Evolutionary conservation across 805 yeast species (phyloP), one percentile per base, ranked within the genome.

Genomic region (Hanseniaspora taiwanica): DNA sequence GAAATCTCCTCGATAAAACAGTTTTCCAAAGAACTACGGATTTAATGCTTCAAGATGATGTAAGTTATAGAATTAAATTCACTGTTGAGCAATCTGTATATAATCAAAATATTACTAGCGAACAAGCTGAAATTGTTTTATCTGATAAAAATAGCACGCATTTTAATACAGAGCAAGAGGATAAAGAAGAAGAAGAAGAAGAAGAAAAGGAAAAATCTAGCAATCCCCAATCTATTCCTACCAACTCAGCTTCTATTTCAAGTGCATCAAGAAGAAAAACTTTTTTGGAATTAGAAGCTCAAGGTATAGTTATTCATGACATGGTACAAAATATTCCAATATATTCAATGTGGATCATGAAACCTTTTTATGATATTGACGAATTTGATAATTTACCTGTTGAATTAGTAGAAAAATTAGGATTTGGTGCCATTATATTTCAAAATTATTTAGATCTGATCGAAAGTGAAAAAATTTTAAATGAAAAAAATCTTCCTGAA

Each of bases 331-430:
- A 69, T 13, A 54, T 69, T 27, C 87, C 89, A 1, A 66, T 80
- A 0, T 93, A 85, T 56, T 77, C 95, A 1, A 82, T 91, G 82
- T 89, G 97, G 97, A 76, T 89, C 3, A 68, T 91, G 5, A 79
- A 82, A 50, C 94, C 93, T 2, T 80, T 78, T 58, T 63, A 68
- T 3, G 79, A 78, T 29, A 63, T 81, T 3, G 73, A 76, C 40
- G 67, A 71, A 3, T 60, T 79, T 20, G 75, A 76, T 39, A 79
- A 81, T 40, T 61, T 89, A 31, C 94, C 96, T 0, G 66, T 64
- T 9, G 72, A 71, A 18, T 65, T 91, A 21, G 72, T 78, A n/a
- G 75, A 79, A 43, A 70, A 79, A 21, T 66, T 91, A 6, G 97
- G 98, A 0, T 86, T 85, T 57, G 96, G 97, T 1, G 74, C 89